A percentile compares a stretch with the other conserved stretches of the same genome.
Evolutionary conservation across 2,329 filamentous ascomycete species (phyloP).

Genomic region (Nemania diffusa): DNA sequence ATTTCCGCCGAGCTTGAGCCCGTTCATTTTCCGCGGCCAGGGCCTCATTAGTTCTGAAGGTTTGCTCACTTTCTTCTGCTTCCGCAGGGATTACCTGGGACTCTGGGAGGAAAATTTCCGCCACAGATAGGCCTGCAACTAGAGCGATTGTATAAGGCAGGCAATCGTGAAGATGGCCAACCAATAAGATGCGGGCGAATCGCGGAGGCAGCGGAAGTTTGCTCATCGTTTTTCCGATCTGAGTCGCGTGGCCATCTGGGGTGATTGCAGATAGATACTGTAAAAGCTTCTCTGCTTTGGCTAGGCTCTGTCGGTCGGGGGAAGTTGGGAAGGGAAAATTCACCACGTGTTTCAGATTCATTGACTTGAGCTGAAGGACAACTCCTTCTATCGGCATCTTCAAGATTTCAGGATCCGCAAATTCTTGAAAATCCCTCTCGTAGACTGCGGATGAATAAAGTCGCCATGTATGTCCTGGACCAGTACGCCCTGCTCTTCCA

Average conservation of each 20-base stretch:
- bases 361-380: conserved; percentile 92
- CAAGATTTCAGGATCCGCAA: conserved; percentile 87
- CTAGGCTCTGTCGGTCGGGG: conserved; percentile 78
- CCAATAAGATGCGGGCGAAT: conserved; percentile 89
- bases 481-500: conserved; percentile 94
- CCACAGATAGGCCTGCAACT: conserved; percentile 87
- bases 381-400: conserved; percentile 93
- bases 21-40: conserved; percentile 76
- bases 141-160: conserved; percentile 87
- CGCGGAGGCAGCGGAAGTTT: conserved; percentile 90
- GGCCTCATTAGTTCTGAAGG: conserved; percentile 71
- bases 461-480: conserved; percentile 93
- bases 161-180: conserved; percentile 84
- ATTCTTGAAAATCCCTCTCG: conserved; percentile 86
- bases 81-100: conserved; percentile 74
- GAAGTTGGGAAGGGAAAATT: conserved; percentile 97
- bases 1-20: conserved; percentile 69
- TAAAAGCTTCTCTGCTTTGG: conserved; percentile 86
- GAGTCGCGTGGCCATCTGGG: conserved; percentile 77
- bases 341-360: conserved; percentile 88
- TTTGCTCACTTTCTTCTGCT: conserved; percentile 54
- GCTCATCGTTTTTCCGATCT: conserved; percentile 82
- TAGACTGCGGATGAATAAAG: conserved; percentile 95
- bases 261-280: conserved; percentile 86
- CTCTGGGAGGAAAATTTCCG: conserved; percentile 87